These are phyloP conservation scores for Saccharum officinarum DNA, from an alignment of 176 grass and related monocot species.

Conservation along the genomic window DNA sequence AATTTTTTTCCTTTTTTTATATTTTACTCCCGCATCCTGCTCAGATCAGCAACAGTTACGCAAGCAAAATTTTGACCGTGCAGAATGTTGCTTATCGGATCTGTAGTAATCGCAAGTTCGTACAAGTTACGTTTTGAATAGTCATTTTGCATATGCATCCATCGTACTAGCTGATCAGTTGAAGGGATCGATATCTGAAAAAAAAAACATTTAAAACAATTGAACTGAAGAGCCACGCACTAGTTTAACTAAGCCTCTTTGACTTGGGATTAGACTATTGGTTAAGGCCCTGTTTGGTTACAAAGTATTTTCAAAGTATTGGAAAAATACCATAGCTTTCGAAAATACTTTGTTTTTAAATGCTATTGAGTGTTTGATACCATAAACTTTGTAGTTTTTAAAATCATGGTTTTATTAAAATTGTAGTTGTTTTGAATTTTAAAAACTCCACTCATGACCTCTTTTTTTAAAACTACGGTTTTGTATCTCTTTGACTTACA, in stretches of 20 bases:
- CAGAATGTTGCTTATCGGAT: constrained; percentile 21
- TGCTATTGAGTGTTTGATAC: no score
- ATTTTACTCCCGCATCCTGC: not conserved
- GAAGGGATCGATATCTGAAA: not conserved
- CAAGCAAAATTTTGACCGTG: not conserved
- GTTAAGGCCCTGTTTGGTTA: no score
- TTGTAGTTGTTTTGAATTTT: no score
- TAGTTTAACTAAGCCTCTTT: not conserved
- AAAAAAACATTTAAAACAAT: not conserved
- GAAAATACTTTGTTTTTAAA: no score
- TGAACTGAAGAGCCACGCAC: not conserved
- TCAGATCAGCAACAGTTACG: not conserved
- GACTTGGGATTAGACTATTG: not conserved
- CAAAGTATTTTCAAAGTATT: no score
- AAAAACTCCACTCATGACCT: no score
- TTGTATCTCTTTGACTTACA: no score
- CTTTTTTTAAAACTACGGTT: no score
- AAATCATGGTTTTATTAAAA: no score
- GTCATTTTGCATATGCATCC: not conserved
- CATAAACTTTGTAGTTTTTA: no score
- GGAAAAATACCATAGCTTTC: no score
- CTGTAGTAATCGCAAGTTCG: not conserved
- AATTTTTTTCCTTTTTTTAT: no score
- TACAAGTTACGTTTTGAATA: not conserved
- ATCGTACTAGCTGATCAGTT: not conserved